A percentile compares a stretch with the other conserved stretches of the same genome.
These are phyloP conservation scores for Babesia microti DNA, from an alignment of 169 alveolate species.

Conservation along the genomic window DNA sequence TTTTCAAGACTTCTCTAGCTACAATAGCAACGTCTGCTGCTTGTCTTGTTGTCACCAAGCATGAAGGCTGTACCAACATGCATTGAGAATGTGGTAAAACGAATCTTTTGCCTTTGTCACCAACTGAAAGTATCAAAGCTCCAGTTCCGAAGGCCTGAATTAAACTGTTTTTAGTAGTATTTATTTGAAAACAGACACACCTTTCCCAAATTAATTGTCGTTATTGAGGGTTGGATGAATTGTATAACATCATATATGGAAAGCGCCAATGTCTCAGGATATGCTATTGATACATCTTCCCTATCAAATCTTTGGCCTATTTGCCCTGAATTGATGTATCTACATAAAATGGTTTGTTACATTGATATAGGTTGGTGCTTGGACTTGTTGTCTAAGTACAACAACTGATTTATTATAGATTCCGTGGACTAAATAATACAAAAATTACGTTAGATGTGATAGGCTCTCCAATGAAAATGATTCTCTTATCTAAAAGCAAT, in stretches of 20 bases:
- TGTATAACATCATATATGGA: constrained; percentile 55
- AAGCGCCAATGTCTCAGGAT: constrained; percentile 48
- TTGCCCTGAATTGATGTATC: not conserved
- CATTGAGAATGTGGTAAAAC: constrained; percentile 50
- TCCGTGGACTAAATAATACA: constrained; percentile 32
- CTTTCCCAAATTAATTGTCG: constrained; percentile 37
- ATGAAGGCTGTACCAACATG: constrained; percentile 45
- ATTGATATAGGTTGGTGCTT: constrained; percentile 55
- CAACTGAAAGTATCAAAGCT: constrained; percentile 50
- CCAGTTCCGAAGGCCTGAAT: constrained; percentile 56
- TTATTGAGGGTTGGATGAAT: constrained; percentile 15
- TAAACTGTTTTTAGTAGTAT: constrained; percentile 11
- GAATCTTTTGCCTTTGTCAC: constrained; percentile 51
- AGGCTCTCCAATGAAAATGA: constrained; percentile 49
- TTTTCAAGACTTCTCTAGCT: constrained; percentile 50
- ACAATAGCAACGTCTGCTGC: constrained; percentile 54
- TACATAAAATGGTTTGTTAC: constrained; percentile 4
- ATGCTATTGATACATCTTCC: constrained; percentile 26
- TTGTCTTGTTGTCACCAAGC: constrained; percentile 43
- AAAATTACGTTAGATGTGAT: constrained; percentile 40
- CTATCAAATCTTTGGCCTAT: constrained; percentile 36
- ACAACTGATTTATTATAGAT: constrained; percentile 43
- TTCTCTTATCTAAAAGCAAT: constrained; percentile 45
- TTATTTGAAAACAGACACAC: constrained; percentile 5
- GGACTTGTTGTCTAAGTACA: constrained; percentile 53